phyloP scores from a whole-genome alignment of 2,329 filamentous ascomycete species.

The Bipolaris oryzae region DNA sequence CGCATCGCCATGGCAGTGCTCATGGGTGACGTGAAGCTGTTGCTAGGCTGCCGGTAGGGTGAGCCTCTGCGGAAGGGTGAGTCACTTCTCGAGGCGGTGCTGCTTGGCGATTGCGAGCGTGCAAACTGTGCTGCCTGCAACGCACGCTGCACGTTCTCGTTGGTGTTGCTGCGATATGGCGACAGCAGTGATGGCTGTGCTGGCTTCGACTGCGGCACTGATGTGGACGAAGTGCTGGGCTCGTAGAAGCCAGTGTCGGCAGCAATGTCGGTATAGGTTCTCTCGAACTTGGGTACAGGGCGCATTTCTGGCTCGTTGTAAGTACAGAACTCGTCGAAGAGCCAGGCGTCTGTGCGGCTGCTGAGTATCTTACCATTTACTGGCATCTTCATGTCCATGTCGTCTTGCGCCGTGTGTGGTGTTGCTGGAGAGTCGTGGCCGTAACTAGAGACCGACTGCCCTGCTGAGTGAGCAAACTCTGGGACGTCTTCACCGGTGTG shows the following conservation, averaged over 20 bases:
- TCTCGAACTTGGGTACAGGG: conserved; percentile 73
- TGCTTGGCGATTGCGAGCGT: conserved; percentile 62
- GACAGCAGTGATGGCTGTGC: conserved; percentile 56
- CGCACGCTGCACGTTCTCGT: conserved; percentile 70
- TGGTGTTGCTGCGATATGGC: conserved; percentile 53
- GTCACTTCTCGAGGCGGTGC: conserved; percentile 64
- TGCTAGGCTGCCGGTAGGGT: conserved; percentile 54
- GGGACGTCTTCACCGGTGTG: conserved; percentile 56
- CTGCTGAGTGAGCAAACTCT: conserved; percentile 60
- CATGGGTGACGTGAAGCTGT: conserved; percentile 50
- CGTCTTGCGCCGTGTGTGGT: conserved; percentile 62
- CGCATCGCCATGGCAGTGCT: conserved; percentile 64
- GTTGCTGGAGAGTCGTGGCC: conserved; percentile 67
- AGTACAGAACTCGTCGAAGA: conserved; percentile 71
- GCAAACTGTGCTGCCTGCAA: conserved; percentile 80
- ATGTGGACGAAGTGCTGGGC: conserved; percentile 64
- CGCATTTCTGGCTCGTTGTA: conserved; percentile 61
- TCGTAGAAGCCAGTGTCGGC: conserved; percentile 80
- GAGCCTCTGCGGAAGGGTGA: conserved; percentile 81
- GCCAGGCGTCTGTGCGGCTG: conserved; percentile 51
- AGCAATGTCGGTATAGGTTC: conserved; percentile 85
- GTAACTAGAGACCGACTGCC: conserved; percentile 65
- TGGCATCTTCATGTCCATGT: conserved; percentile 59
- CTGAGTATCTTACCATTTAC: conserved; percentile 60
- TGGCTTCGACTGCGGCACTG: conserved; percentile 53